Base-by-base conservation (phyloP, 2,329 filamentous ascomycete species). In the Penicillium nordicum region DNA sequence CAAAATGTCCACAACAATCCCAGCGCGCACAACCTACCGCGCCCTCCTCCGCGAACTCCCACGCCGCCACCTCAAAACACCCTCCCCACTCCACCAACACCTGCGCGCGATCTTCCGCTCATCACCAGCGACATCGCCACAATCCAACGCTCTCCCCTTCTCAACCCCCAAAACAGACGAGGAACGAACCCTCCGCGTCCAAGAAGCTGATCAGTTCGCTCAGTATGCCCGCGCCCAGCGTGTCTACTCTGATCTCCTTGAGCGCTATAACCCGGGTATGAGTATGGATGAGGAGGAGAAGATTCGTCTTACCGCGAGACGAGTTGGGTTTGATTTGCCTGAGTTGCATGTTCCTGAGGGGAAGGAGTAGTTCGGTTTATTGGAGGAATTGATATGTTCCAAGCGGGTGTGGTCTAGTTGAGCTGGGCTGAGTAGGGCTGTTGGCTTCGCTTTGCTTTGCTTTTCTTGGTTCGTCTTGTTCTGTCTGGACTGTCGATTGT, bases 251-350 rank as follows among this genome's bases (percentile, higher is more conserved):
- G 87, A 85, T 16, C 78, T 97, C 42, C 74, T 97, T 37, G 92
- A 97, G 76, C 83, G 92, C 66, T 97, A 99, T 76, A 97, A 97
- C 74, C 92, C 92, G 0, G 92, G 92, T 18, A 90, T 95, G 85
- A 84, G 85, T 63, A 90, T 96, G 88, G 85, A 88, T 71, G 86
- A 95, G 75, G 82, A 86, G 70, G 92, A 97, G 78, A 82, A 90
- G 58, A 86, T 97, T 41, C 79, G 90, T 56, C 78, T 97, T 78
- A 89, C 89, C 52, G 94, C 94, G 9, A 80, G 91, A 75, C 84
- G 90, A 70, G 92, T 97, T 40, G 94, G 93, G 18, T 91, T 97
- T 88, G 83, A 97, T 74, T 72, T 97, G 74, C 93, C 93, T 0
- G 73, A 61, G 38, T 30, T 65, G 47, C 54, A 83, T 32, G 86